These are phyloP conservation scores for Pichia sp. DNA, from an alignment of 1,139 yeast genomes.

Conservation along the genomic window DNA sequence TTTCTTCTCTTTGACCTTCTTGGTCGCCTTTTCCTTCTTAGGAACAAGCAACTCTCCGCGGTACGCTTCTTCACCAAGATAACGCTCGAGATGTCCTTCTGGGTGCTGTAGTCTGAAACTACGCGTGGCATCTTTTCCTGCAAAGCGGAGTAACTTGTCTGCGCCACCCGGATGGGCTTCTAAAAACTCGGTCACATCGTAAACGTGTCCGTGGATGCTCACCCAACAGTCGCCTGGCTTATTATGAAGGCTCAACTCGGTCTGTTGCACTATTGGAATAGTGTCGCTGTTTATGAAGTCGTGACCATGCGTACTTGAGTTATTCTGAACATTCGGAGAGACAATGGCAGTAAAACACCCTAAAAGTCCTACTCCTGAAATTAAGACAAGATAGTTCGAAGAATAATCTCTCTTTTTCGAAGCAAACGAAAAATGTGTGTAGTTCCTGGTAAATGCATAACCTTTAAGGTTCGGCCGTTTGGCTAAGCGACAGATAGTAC, in stretches of 20 bases:
- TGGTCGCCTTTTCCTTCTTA: conserved; percentile 6
- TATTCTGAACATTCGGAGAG: not conserved
- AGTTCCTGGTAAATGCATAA: too few relatives aligned
- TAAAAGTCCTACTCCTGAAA: not conserved
- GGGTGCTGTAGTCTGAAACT: conserved; percentile 86
- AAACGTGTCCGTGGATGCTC: conserved; percentile 54
- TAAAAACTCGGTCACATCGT: conserved; percentile 61
- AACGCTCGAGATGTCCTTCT: conserved; percentile 59
- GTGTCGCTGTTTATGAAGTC: conserved; percentile 10
- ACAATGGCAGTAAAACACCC: not conserved
- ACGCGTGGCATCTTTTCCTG: conserved; percentile 88
- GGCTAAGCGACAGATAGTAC: too few relatives aligned
- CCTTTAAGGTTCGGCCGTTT: too few relatives aligned
- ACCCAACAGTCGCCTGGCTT: conserved; percentile 53
- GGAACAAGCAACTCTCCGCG: conserved; percentile 24
- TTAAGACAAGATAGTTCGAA: not conserved
- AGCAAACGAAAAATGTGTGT: too few relatives aligned
- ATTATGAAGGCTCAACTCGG: conserved; percentile 54
- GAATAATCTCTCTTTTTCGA: too few relatives aligned
- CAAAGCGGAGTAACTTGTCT: conserved; percentile 49
- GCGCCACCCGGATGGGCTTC: conserved; percentile 36
- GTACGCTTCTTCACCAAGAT: conserved; percentile 28
- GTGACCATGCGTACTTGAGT: conserved; percentile 2
- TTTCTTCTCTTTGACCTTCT: conserved; percentile 3
- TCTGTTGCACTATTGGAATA: conserved; percentile 14